Percentiles rank a stretch among this genome's conserved stretches.
phyloP scores from a whole-genome alignment of 2,329 filamentous ascomycete genomes.

The Trichoderma oligosporum region DNA sequence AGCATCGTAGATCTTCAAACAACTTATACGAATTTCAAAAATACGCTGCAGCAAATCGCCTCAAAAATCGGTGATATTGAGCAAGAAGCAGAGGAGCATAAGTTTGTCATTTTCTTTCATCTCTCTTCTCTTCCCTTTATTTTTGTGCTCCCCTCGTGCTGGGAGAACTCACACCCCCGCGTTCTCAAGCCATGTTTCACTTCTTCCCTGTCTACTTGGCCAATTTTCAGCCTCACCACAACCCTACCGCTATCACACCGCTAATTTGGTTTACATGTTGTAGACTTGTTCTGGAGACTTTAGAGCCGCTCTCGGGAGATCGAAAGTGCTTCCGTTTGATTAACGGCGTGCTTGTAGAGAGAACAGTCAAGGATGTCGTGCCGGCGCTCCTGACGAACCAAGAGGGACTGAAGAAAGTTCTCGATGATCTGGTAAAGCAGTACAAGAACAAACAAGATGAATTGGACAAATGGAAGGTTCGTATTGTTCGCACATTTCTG shows the following conservation, averaged over 20 bases:
- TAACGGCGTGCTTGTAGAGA: constrained; percentile 91
- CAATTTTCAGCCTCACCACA: constrained; percentile 36
- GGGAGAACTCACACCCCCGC: neutral
- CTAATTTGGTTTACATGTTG: constrained; percentile 23
- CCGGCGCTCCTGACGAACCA: constrained; percentile 90
- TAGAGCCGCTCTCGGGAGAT: constrained; percentile 74
- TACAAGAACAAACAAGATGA: constrained; percentile 94
- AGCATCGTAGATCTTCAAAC: constrained; percentile 67
- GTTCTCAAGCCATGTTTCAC: neutral
- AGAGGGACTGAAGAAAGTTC: constrained; percentile 87
- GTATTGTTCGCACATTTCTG: constrained; percentile 28
- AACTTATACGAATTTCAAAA: constrained; percentile 75
- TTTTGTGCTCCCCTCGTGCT: neutral
- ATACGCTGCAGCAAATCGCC: constrained; percentile 81
- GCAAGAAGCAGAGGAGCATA: constrained; percentile 96
- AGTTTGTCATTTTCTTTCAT: constrained; percentile 55
- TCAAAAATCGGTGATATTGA: constrained; percentile 97
- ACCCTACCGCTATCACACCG: constrained; percentile 24
- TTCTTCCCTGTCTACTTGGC: neutral
- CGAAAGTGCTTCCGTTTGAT: constrained; percentile 99
- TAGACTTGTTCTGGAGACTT: constrained; percentile 90
- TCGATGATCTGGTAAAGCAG: constrained; percentile 92
- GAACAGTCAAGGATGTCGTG: constrained; percentile 87
- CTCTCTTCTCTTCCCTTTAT: neutral
- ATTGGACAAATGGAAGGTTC: constrained; percentile 97